phyloP scores from a whole-genome alignment of 176 grass and related monocot genomes.

The Carex cristatella region DNA sequence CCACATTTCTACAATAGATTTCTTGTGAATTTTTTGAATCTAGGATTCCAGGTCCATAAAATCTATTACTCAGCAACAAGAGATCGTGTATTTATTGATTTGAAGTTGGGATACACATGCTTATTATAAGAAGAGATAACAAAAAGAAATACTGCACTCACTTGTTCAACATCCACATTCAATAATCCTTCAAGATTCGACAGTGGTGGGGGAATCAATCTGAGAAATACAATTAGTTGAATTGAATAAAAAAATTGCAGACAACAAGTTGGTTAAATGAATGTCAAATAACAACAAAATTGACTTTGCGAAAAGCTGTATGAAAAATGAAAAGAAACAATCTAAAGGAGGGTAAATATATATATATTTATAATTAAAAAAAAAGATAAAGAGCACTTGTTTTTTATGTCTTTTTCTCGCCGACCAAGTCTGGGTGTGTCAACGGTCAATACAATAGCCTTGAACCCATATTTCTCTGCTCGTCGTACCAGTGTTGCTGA shows the following conservation, averaged over 20 bases:
- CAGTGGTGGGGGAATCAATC: constrained; percentile 36
- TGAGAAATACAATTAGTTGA: constrained; percentile 19
- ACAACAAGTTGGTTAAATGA: background rate
- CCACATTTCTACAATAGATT: constrained; percentile 44
- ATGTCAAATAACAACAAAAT: constrained; percentile 10
- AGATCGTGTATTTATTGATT: background rate
- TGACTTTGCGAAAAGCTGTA: background rate
- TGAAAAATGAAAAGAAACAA: background rate
- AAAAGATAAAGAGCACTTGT: constrained; percentile 46
- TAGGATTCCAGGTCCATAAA: background rate
- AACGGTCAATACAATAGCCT: constrained; percentile 82
- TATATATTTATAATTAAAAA: background rate
- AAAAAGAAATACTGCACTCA: constrained; percentile 35
- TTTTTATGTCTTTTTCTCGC: constrained; percentile 77
- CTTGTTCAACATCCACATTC: constrained; percentile 23
- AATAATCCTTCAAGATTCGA: constrained; percentile 62
- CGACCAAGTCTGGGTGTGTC: constrained; percentile 72
- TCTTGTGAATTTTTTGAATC: background rate
- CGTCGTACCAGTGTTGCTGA: constrained; percentile 47
- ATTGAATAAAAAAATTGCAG: background rate
- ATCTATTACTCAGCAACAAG: constrained; percentile 2
- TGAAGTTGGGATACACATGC: background rate
- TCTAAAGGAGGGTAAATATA: background rate
- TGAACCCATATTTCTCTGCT: constrained; percentile 70
- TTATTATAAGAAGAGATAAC: background rate